These are phyloP conservation scores for Aaosphaeria arxii DNA, from an alignment of 2,329 filamentous ascomycete genomes.

Conservation along the genomic window DNA sequence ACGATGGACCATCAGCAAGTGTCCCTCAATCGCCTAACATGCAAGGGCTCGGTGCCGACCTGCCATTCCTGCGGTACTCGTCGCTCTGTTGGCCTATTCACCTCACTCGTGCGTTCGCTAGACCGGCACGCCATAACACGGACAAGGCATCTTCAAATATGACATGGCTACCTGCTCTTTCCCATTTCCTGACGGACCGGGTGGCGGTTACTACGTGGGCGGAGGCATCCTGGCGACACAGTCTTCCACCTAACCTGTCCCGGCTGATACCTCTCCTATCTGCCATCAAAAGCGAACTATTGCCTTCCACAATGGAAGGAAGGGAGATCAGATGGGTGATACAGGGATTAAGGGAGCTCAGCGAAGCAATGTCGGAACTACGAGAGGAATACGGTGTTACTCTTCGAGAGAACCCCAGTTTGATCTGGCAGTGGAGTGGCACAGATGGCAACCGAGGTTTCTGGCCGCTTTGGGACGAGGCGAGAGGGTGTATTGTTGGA, in stretches of 20 bases:
- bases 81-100: slow-evolving; percentile 31
- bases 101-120: slow-evolving; percentile 20
- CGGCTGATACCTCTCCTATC: slow-evolving; percentile 24
- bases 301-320: slow-evolving; percentile 19
- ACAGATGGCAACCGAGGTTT: slow-evolving; percentile 5
- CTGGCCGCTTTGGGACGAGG: slow-evolving; percentile 8
- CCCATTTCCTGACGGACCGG: slow-evolving; percentile 22
- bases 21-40: too few species aligned
- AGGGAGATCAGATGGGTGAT: slow-evolving; percentile 24
- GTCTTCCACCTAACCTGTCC: slow-evolving; percentile 25
- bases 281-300: slow-evolving; percentile 15
- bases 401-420: slow-evolving; percentile 20
- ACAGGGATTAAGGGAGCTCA: slow-evolving; percentile 17
- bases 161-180: slow-evolving; percentile 22
- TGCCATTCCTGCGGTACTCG: slow-evolving; percentile 30
- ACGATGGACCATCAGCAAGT: slow-evolving; percentile 2
- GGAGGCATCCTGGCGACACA: slow-evolving; percentile 30
- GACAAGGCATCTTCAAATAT: not conserved
- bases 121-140: not conserved
- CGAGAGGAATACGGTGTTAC: slow-evolving; percentile 17
- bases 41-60: slow-evolving; percentile 17
- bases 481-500: not conserved
- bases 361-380: slow-evolving; percentile 19
- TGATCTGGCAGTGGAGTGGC: slow-evolving; percentile 25
- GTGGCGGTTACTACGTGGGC: slow-evolving; percentile 27